Evolutionary conservation across 1,284 basidiomycete genomes (phyloP), one percentile per base, ranked within the genome.

Genomic region (Agroathelia rolfsii): DNA sequence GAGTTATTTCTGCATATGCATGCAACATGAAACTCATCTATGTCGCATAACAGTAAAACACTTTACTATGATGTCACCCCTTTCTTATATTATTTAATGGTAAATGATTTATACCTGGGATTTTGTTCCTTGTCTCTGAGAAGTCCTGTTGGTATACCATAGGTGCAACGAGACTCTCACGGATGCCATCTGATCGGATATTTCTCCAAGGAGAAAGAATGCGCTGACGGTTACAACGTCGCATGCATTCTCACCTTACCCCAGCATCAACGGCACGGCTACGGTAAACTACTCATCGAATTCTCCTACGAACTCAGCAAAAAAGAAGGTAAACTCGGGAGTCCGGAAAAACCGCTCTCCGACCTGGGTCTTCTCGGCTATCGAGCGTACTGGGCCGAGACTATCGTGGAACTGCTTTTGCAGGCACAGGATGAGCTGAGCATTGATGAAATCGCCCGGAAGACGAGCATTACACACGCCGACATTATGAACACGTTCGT

Each of bases 31-130:
- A n/a, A n/a, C n/a, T n/a, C n/a, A n/a, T n/a, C n/a, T n/a, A n/a
- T n/a, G n/a, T n/a, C n/a, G n/a, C 28, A 37, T 43, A 34, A 38
- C 50, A 87, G 83, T 63, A 99, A 99, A 68, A 98, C 95, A 17
- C 69, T 99, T 45, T 98, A 98, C 64, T 99, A 97, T 64, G 95
- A 99, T 61, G 95, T 98, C 46, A 97, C 96, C 40, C 95, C 95
- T 3, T 99, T 99, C 66, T 72, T 99, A 68, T 99, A 93, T 69
- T 99, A 98, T 68, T 83, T 94, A 56, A 94, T 98, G 92, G 88
- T 80, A 45, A 45, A 71, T 51, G 20, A 24, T 40, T 39, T 34
- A 26, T 38, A 26, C 28, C n/a, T n/a, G n/a, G n/a, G n/a, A n/a
- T n/a, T n/a, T n/a, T 36, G 28, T 8, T 24, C 27, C 8, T 24